Base-by-base conservation (phyloP, 805 yeast genomes). In the Suhomyces faveliae region DNA sequence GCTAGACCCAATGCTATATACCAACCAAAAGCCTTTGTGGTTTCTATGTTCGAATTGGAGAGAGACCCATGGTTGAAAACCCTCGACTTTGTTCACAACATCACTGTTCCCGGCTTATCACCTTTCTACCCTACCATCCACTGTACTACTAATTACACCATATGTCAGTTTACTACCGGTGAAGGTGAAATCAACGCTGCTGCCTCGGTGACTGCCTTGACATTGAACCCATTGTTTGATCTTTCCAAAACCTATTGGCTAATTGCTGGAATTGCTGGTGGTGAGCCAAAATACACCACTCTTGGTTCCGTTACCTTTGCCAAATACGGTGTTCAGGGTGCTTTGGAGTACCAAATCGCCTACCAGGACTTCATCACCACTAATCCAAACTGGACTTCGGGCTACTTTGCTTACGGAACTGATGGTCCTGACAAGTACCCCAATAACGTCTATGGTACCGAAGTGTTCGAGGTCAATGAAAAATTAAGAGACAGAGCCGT, bases 101-200 rank as follows among this genome's bases (percentile, higher is more conserved):
- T 83, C 55, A 71, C 85, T 22, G 60, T 83, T 40, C 87, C 88
- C n/a, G 87, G 88, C 42, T 68, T 83, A 46, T 80, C 86, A 13
- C 85, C 85, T 23, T 52, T 75, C 27, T 82, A 74, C 69, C 85
- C 86, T 27, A 58, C 70, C 17, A 69, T 83, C 43, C 80, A 77
- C 67, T 83, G 87, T 65, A 76, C 75, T 48, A 56, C 67, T 29
- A 71, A 80, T 66, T 77, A 73, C 66, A 61, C 77, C 23, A 61
- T 83, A 23, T 83, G 87, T 70, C 82, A 80, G 58, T 59, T 82
- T 46, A 80, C 85, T 40, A 79, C 84, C n/a, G 88, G 88, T 46
- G 87, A 82, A 66, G 84, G 83, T 53, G 87, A 83, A 61, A 76
- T 81, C 54, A 83, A 83, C 56, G 87, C 87, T 33, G 87, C 87